phyloP scores from a whole-genome alignment of 169 alveolate genomes.

The Cystoisospora suis region DNA sequence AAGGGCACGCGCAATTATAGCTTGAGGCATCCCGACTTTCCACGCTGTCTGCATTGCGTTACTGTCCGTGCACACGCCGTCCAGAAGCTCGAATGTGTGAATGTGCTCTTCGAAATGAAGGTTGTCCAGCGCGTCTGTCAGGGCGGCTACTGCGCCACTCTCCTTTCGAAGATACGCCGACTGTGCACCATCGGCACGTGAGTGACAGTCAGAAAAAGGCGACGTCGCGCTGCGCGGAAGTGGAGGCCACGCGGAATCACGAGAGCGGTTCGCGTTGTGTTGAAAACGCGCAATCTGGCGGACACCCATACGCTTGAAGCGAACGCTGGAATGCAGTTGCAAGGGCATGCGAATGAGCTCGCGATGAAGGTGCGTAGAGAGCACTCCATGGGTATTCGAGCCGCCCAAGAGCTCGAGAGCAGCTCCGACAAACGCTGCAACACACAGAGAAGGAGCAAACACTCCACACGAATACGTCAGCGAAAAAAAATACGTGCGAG shows the following conservation, averaged over 20 bases:
- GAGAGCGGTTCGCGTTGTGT: neutral
- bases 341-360: conserved; percentile 49
- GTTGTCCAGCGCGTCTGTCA: neutral
- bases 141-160: neutral
- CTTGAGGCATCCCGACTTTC: conserved; percentile 40
- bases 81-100: conserved; percentile 36
- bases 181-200: neutral
- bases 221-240: too few species aligned
- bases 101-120: neutral
- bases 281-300: neutral
- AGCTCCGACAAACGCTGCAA: conserved; percentile 49
- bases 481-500: too few species aligned
- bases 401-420: conserved; percentile 36
- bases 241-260: neutral
- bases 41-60: conserved; percentile 45
- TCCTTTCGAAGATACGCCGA: neutral
- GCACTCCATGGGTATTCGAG: conserved; percentile 29
- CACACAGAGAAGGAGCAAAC: neutral
- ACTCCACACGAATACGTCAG: neutral
- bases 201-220: neutral
- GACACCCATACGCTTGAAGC: conserved; percentile 53
- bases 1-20: conserved; percentile 10
- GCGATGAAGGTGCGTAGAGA: conserved; percentile 55
- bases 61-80: conserved; percentile 59
- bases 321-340: neutral